Base-by-base conservation (phyloP, 176 grass and related monocot genomes). In the Cymbopogon citratus region DNA sequence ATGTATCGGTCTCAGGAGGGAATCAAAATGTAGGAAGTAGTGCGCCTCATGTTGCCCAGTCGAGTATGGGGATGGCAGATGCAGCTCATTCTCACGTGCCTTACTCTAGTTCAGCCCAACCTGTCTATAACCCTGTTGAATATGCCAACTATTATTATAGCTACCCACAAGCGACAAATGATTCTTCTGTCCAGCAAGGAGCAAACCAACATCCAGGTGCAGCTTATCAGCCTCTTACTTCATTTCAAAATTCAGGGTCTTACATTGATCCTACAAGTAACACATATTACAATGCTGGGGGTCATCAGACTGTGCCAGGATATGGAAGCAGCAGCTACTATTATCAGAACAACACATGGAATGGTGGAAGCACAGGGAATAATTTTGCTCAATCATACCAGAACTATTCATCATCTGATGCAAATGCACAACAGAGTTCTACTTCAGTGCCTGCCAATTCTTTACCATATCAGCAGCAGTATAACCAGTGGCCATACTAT, bases 181-280 rank as follows among this genome's bases (percentile, higher is more conserved):
- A 85, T 77, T 85, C 76, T 86, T 86, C 91, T 61, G 65, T 80
- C 41, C 89, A 89, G 31, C 89, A 94, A 97, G 85, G 78, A 81
- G 70, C 90, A 97, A 88, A 87, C 88, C 87, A 92, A 93, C 88
- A 97, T 89, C 72, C 94, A 97, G 94, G 94, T 97, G 94, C 91
- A 83, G 90, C 94, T 88, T 92, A 94, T 81, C 94, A 97, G 94
- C 87, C 91, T 91, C 94, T 93, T 93, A 88, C 82, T 89, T 85
- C 91, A 94, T 97, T 97, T 97, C 94, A 94, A 92, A 94, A 97
- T 97, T 97, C 94, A 87, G 87, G 83, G 83, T 86, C 89, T 97
- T 91, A 94, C 87, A 85, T 91, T 82, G 86, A 49, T 87, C 84
- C 91, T 80, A 77, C 89, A 90, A 89, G 86, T 93, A 90, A 90